Base-by-base conservation (phyloP, 148 eudicot species). In the Vaccinium myrtillus region DNA sequence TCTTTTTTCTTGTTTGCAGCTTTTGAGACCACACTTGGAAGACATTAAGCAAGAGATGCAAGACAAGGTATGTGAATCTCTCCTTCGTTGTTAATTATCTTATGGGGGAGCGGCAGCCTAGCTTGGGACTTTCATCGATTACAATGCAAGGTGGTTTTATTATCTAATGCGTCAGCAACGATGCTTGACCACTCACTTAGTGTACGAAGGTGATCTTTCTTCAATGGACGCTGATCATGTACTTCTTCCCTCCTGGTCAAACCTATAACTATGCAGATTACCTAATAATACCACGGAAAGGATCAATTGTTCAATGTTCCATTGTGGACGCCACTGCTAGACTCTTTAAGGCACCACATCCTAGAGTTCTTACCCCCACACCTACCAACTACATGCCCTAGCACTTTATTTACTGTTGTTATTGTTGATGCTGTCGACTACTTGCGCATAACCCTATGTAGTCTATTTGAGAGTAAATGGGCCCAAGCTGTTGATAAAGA, bases 1-100 rank as follows among this genome's bases (percentile, higher is more conserved):
- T 59, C 76, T 80, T 58, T 85, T 82, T 82, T 53, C 74, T 82
- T 58, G 78, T 81, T 61, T 86, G 87, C 92, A 97, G 99, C 80
- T 97, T 71, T 82, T 97, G 90, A 93, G 96, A 81, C 99, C 99
- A 79, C 87, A 86, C 53, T 83, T 97, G 87, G 98, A 94, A 84
- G 93, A 89, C 87, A 90, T 97, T 69, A 93, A 90, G 89, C 85
- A 79, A 87, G 98, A 95, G 88, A 92, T 97, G 94, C 84, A 94
- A 78, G 87, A 81, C 23, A 91, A 83, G 95, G 99, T 97, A 93
- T 87, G 87, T 2, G 73, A 53, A 46, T 84, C 50, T 59, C 50
- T 84, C 77, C 18, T 79, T 49, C 25, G 0, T 86, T 74, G 25
- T n/a, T 53, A 25, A 65, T 61, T 70, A 25, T 8, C 46, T 76